These are phyloP conservation scores for Cymbopogon citratus DNA, from an alignment of 176 grass and related monocot genomes.

Conservation along the genomic window DNA sequence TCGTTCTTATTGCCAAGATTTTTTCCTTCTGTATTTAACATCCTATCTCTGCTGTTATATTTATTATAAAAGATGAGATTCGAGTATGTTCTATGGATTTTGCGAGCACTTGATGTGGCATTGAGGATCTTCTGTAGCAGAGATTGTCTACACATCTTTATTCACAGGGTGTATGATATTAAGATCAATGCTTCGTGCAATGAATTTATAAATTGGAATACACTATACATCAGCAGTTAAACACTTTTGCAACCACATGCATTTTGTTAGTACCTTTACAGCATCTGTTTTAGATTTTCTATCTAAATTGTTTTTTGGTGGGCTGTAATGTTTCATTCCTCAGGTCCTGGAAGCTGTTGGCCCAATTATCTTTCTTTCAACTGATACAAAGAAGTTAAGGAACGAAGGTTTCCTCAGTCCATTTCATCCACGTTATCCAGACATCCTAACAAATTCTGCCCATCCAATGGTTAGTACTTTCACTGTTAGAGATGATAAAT, in stretches of 20 bases:
- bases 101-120: not conserved
- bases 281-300: conserved; percentile 20
- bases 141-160: not conserved
- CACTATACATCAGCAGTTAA: not conserved
- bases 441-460: conserved; percentile 97
- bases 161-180: not conserved
- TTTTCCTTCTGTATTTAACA: not conserved
- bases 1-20: not conserved
- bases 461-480: conserved; percentile 83
- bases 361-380: conserved; percentile 97
- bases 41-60: not conserved
- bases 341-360: conserved; percentile 96
- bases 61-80: not conserved
- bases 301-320: not conserved
- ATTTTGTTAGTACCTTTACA: not conserved
- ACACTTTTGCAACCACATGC: not conserved
- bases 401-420: conserved; percentile 98
- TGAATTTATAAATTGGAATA: not conserved
- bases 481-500: conserved; percentile 7
- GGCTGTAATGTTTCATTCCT: conserved; percentile 21
- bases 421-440: conserved; percentile 98
- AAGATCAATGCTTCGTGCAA: not conserved
- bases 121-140: not conserved
- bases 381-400: conserved; percentile 95
- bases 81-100: not conserved